Evolutionary conservation across 345 rosid genomes (phyloP), one percentile per base, ranked within the genome.

Genomic region (Eucalyptus curtisii): DNA sequence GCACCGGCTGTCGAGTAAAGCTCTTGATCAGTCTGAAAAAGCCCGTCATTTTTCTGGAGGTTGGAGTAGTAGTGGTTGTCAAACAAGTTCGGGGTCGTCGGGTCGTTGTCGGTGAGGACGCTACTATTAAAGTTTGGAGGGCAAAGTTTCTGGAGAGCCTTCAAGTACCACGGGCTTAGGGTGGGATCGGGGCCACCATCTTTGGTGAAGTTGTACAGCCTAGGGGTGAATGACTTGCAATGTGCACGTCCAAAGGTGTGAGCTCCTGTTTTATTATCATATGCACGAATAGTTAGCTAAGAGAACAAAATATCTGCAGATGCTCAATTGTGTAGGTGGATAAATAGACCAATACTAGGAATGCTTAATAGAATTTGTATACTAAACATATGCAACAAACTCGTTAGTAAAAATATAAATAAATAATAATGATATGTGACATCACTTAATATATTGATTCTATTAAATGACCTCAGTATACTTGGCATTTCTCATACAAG

Each of bases 241-340:
- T 90, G 93, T 0, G 93, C 93, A 4, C 93, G 90, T 42, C 94
- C 95, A 40, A 93, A 92, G 7, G 95, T 91, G 71, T 93, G 94
- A 7, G 93, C 94, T 4, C 94, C 95, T 91, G n/a, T 64, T 64
- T 64, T 3, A 19, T 30, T 45, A 31, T 52, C 12, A 71, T 71
- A 71, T 37, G 20, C 40, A n/a, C 15, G 25, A 47, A 47, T 24
- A 27, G 13, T n/a, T 14, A 64, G 76, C 76, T 64, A n/a, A 64
- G 76, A 24, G 37, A 64, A 64, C 37, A n/a, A n/a, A n/a, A 7
- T 64, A 64, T 64, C 19, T 14, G 10, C 37, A 64, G 10, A 64
- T 64, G 76, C 76, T n/a, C 76, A n/a, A 64, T 64, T n/a, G 19
- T 24, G 76, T n/a, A 64, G 76, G 19, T 7, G 76, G 76, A 64